A percentile compares a stretch with the other conserved stretches of the same genome.
Evolutionary conservation across 768 basidiomycete species (phyloP).

Genomic region (Phylloporus arenicola): DNA sequence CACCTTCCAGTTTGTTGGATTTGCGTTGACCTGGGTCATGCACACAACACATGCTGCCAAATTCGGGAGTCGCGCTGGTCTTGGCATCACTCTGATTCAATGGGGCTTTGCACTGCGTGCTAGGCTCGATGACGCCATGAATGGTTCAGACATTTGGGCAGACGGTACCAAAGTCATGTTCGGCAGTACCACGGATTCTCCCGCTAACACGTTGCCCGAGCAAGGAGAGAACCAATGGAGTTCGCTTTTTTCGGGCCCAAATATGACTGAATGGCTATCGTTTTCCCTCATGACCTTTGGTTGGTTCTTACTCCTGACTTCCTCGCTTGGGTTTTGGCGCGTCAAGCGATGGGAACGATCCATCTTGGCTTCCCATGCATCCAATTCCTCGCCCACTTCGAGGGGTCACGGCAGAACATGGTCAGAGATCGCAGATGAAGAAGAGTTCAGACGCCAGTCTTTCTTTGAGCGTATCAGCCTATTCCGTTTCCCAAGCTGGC

Average conservation of each 20-base stretch:
- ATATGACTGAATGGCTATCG: constrained; percentile 89
- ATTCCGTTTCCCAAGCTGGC: constrained; percentile 10
- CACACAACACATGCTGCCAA: constrained; percentile 92
- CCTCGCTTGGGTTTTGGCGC: constrained; percentile 85
- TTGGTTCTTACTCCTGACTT: constrained; percentile 86
- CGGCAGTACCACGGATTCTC: constrained; percentile 24
- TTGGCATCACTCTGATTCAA: constrained; percentile 95
- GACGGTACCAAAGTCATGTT: constrained; percentile 36
- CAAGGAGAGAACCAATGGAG: constrained; percentile 27
- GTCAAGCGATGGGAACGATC: constrained; percentile 85
- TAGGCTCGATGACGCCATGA: constrained; percentile 40
- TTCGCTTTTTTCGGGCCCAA: constrained; percentile 47
- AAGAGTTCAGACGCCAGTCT: constrained; percentile 23
- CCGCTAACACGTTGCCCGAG: constrained; percentile 5
- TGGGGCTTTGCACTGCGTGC: constrained; percentile 82
- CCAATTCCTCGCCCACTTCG: constrained; percentile 31
- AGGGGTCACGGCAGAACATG: constrained; percentile 27
- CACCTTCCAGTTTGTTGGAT: constrained; percentile 96
- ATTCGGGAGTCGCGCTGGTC: constrained; percentile 86
- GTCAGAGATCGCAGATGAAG: constrained; percentile 25
- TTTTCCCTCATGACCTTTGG: constrained; percentile 93
- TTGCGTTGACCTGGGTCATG: constrained; percentile 88
- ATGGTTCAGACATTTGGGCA: constrained; percentile 28
- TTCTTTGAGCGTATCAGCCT: constrained; percentile 28
- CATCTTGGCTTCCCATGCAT: constrained; percentile 49